These are phyloP conservation scores for Verticillium alfalfae DNA, from an alignment of 2,329 filamentous ascomycete genomes.

Conservation along the genomic window DNA sequence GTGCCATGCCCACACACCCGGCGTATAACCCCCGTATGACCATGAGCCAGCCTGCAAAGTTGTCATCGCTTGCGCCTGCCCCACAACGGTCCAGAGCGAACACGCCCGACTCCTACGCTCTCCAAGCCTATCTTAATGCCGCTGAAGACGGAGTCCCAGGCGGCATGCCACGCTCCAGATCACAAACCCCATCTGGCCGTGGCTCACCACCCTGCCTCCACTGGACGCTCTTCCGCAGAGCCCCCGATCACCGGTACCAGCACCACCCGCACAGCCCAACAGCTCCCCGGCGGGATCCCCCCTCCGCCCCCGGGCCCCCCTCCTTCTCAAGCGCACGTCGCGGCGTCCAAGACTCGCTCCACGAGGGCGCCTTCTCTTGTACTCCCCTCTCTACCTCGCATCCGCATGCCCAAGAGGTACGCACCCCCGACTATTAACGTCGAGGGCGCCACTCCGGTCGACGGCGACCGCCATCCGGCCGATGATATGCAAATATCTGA, in stretches of 20 bases:
- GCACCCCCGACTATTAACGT: constrained; percentile 28
- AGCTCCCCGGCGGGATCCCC: constrained; percentile 7
- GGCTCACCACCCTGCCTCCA: constrained; percentile 2
- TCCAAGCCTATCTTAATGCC: constrained; percentile 28
- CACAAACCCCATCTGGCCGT: constrained; percentile 14
- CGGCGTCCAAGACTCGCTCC: constrained; percentile 10
- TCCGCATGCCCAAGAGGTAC: constrained; percentile 35
- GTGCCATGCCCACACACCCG: constrained; percentile 38
- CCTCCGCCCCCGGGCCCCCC: constrained; percentile 19
- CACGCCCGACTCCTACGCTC: constrained; percentile 24
- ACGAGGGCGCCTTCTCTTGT: constrained; percentile 25
- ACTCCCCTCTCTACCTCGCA: constrained; percentile 30
- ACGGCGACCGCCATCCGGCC: constrained; percentile 19
- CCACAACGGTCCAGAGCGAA: constrained; percentile 12
- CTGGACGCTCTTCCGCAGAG: constrained; percentile 6
- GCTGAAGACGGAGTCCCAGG: constrained; percentile 14
- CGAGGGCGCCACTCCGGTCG: constrained; percentile 2
- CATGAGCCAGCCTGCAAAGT: constrained; percentile 17
- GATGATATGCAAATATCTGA: constrained; percentile 21
- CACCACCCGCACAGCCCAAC: background rate
- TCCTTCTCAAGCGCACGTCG: background rate
- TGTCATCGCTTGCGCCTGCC: constrained; percentile 8
- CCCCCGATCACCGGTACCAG: background rate
- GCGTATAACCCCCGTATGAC: constrained; percentile 37
- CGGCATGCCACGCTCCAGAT: background rate